Percentiles rank a stretch among this genome's conserved stretches.
Conservation (phyloP, 768 basidiomycete species). For the Trametes sanguinea region DNA sequence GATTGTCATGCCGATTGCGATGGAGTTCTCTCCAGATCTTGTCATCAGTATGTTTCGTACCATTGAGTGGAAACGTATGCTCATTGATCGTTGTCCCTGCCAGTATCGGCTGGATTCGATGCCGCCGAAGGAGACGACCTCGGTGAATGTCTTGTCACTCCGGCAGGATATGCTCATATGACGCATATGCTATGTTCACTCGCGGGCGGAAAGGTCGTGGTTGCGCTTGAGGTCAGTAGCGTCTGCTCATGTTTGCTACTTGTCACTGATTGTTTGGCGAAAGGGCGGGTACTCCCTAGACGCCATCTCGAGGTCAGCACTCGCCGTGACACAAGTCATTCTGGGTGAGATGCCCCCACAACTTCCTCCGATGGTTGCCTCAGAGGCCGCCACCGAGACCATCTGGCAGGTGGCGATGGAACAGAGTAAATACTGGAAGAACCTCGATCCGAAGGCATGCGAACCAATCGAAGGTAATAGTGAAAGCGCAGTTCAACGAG, state of each 20-base stretch:
- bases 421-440: constrained; percentile 92
- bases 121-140: constrained; percentile 92
- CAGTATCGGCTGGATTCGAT: constrained; percentile 98
- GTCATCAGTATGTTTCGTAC: constrained; percentile 76
- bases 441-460: constrained; percentile 75
- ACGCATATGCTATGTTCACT: constrained; percentile 93
- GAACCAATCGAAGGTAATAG: constrained; percentile 78
- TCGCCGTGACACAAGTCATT: constrained; percentile 86
- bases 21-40: constrained; percentile 94
- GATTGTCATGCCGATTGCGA: constrained; percentile 94
- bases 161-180: constrained; percentile 96
- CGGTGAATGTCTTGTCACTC: constrained; percentile 89
- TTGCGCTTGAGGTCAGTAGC: constrained; percentile 82
- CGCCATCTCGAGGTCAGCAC: constrained; percentile 82
- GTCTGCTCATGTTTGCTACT: not conserved
- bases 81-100: not conserved
- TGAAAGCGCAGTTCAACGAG: not conserved
- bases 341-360: constrained; percentile 85
- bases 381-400: constrained; percentile 83
- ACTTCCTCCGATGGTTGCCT: constrained; percentile 71
- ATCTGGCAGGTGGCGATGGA: constrained; percentile 85
- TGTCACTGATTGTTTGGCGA: not conserved
- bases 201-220: constrained; percentile 86
- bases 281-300: constrained; percentile 96
- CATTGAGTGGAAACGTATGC: not conserved